phyloP scores from a whole-genome alignment of 1,284 basidiomycete genomes.

The Bjerkandera adusta region DNA sequence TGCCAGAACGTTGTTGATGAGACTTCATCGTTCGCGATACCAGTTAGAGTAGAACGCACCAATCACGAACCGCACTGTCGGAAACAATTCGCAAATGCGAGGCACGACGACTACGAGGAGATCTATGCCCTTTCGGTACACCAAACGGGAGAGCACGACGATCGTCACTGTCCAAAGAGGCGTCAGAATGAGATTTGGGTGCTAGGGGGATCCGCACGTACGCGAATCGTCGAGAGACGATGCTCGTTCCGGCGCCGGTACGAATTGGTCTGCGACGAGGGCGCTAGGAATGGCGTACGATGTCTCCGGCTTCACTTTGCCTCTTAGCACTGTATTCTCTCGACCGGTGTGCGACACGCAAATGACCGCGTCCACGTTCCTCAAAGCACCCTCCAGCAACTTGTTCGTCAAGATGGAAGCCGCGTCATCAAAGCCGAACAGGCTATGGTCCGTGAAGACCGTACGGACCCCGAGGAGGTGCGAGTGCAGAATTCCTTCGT shows the following conservation, averaged over 20 bases:
- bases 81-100: slow-evolving; percentile 81
- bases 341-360: slow-evolving; percentile 99
- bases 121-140: slow-evolving; percentile 97
- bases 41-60: slow-evolving; percentile 46
- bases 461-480: slow-evolving; percentile 82
- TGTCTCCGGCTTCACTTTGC: slow-evolving; percentile 58
- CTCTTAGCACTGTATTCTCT: slow-evolving; percentile 94
- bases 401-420: slow-evolving; percentile 98
- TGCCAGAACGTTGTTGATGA: slow-evolving; percentile 34
- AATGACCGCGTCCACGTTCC: slow-evolving; percentile 91
- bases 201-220: too few species aligned
- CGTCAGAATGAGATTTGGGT: not conserved
- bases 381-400: slow-evolving; percentile 81
- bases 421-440: slow-evolving; percentile 96
- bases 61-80: slow-evolving; percentile 86
- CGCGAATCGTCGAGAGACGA: too few species aligned
- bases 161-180: slow-evolving; percentile 70
- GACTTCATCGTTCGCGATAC: not conserved
- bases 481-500: slow-evolving; percentile 90
- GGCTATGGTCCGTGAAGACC: slow-evolving; percentile 95
- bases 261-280: slow-evolving; percentile 86
- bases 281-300: slow-evolving; percentile 96
- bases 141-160: slow-evolving; percentile 91
- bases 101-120: slow-evolving; percentile 92
- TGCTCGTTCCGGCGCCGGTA: slow-evolving; percentile 40